phyloP scores from a whole-genome alignment of 228 moss, liverwort and hornwort genomes.

The Sphagnum magellanicum region DNA sequence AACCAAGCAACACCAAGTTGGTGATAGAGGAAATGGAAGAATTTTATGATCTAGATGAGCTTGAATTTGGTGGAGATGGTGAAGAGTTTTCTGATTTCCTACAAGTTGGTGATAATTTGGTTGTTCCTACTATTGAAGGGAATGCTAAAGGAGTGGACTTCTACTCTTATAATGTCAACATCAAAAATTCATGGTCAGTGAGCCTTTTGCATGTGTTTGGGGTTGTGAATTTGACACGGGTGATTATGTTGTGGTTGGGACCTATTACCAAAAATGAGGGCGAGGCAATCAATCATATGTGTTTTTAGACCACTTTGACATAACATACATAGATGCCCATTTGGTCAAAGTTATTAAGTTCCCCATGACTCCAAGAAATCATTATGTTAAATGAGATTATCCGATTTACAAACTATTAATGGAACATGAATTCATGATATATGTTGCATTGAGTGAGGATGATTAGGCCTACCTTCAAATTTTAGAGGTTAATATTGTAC shows the following conservation, averaged over 20 bases:
- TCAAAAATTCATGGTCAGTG: background rate
- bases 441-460: too few species aligned
- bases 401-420: background rate
- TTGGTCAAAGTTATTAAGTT: background rate
- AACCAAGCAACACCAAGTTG: too few species aligned
- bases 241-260: background rate
- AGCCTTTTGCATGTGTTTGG: background rate
- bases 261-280: background rate
- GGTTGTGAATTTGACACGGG: background rate
- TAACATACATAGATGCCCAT: background rate
- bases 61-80: too few species aligned
- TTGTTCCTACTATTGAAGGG: background rate
- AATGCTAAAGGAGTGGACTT: background rate
- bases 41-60: too few species aligned
- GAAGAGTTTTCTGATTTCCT: too few species aligned
- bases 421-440: too few species aligned
- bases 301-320: background rate
- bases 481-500: too few species aligned
- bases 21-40: too few species aligned
- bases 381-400: background rate
- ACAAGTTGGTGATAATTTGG: background rate
- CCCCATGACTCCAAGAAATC: background rate
- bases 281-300: background rate
- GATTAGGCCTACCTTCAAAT: too few species aligned
- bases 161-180: background rate